A percentile compares a stretch with the other conserved stretches of the same genome.
These are phyloP conservation scores for Plantago elongata DNA, from an alignment of 257 asterid genomes.

Conservation along the genomic window DNA sequence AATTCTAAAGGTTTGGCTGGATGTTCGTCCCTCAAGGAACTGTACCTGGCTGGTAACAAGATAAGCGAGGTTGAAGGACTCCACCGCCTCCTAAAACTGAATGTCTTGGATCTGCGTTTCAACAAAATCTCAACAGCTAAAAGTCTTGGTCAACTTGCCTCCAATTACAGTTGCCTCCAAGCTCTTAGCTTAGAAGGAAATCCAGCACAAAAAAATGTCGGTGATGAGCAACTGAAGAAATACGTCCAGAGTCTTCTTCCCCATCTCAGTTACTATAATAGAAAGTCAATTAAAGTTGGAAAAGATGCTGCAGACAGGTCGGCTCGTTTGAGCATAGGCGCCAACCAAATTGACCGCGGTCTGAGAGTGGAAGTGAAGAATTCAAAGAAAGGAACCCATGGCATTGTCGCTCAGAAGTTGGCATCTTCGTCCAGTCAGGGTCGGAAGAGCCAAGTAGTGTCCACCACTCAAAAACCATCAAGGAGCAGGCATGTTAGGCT, in stretches of 20 bases:
- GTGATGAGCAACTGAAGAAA: conserved; percentile 81
- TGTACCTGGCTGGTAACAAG: conserved; percentile 93
- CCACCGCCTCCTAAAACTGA: conserved; percentile 86
- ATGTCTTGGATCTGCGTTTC: conserved; percentile 79
- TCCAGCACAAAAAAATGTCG: conserved; percentile 93
- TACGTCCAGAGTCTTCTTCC: conserved; percentile 81
- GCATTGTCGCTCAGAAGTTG: conserved; percentile 44
- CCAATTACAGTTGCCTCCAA: conserved; percentile 80
- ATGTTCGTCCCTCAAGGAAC: conserved; percentile 84
- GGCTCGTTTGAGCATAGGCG: conserved; percentile 49
- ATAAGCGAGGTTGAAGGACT: conserved; percentile 98
- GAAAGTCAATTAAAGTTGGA: conserved; percentile 67
- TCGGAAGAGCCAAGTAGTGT: conserved; percentile 49
- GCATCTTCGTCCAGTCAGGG: conserved; percentile 52
- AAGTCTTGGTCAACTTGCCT: conserved; percentile 95
- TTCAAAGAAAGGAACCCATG: conserved; percentile 47
- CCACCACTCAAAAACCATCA: conserved; percentile 35
- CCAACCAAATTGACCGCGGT: conserved; percentile 56
- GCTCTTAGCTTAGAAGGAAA: conserved; percentile 92
- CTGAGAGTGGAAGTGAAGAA: conserved; percentile 44
- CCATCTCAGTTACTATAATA: conserved; percentile 62
- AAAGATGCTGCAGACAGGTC: conserved; percentile 73
- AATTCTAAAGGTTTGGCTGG: conserved; percentile 69
- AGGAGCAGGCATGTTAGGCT: conserved; percentile 45
- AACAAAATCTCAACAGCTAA: conserved; percentile 91